These are phyloP conservation scores for Pyrenochaeta sp. DNA, from an alignment of 2,329 filamentous ascomycete species.

Conservation along the genomic window DNA sequence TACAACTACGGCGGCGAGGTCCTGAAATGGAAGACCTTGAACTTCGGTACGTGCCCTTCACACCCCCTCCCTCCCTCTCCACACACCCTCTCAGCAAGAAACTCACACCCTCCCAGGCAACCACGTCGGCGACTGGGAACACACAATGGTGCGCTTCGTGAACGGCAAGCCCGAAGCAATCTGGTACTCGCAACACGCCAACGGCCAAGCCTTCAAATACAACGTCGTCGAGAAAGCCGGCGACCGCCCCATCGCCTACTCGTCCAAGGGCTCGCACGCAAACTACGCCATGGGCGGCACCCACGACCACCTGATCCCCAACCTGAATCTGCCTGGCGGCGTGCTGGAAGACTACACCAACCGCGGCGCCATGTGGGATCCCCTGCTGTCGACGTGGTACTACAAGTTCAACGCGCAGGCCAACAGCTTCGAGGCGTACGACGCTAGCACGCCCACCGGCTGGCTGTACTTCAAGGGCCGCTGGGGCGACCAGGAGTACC, in stretches of 20 bases:
- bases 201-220: slow-evolving; percentile 70
- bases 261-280: slow-evolving; percentile 68
- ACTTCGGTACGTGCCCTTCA: slow-evolving; percentile 50
- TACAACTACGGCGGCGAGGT: slow-evolving; percentile 64
- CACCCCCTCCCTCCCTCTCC: background rate
- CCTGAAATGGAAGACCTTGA: slow-evolving; percentile 46
- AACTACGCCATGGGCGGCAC: slow-evolving; percentile 67
- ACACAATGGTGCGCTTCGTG: slow-evolving; percentile 71
- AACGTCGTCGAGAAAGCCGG: slow-evolving; percentile 60
- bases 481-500: slow-evolving; percentile 70
- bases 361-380: slow-evolving; percentile 67
- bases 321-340: slow-evolving; percentile 63
- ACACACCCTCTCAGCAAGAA: no score
- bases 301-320: slow-evolving; percentile 70
- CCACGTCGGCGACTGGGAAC: slow-evolving; percentile 73
- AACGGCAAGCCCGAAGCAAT: slow-evolving; percentile 62
- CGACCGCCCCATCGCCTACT: slow-evolving; percentile 64
- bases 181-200: slow-evolving; percentile 70
- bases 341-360: slow-evolving; percentile 63
- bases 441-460: slow-evolving; percentile 56
- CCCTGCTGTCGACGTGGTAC: slow-evolving; percentile 61
- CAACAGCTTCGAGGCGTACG: slow-evolving; percentile 58
- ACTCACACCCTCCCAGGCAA: no score
- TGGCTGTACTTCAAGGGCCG: slow-evolving; percentile 65
- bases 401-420: slow-evolving; percentile 60